Evolutionary conservation across 2,329 filamentous ascomycete species (phyloP), one percentile per base, ranked within the genome.

Genomic region (Talaromyces sp.): DNA sequence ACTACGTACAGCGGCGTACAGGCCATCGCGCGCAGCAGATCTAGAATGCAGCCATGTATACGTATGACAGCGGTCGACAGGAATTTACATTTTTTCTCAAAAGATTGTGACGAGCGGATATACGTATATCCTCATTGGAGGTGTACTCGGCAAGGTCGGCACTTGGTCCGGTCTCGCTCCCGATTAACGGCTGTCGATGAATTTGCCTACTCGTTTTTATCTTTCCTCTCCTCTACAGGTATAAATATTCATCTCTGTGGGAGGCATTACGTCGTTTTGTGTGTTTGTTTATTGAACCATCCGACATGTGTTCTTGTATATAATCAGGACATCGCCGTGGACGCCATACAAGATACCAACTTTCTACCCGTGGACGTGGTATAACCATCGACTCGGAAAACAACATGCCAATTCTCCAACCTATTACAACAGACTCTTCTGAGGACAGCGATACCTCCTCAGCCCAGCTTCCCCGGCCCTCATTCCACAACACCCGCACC

Each of bases 321-420:
- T 37, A 56, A 33, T n/a, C 33, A n/a, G 22, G 8, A 22, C 31
- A 15, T 37, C 31, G n/a, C 22, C 39, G 45, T 47, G 15, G 25
- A 27, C 22, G 43, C 15, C 52, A 37, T 37, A 37, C 31, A 54
- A n/a, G 33, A 33, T n/a, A n/a, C 15, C 41, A 49, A 61, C 35
- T 37, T 7, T 37, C 9, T 37, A 31, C 13, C 9, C 10, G 10
- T 37, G 35, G 2, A 37, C 9, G 35, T 11, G 9, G 3, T 37
- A 11, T 10, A 37, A 9, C 10, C 5, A 31, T 35, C 19, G 19
- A 22, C 9, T 9, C 3, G 2, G 13, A 4, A 22, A 22, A 13
- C 56, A 45, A 59, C 37, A 63, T 63, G 61, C 39, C 50, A 45
- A 8, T 56, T 15, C 50, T 63, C 9, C 50, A 63, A 39, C 61